phyloP scores from a whole-genome alignment of 2,329 filamentous ascomycete species.

The Fusarium mangiferae region DNA sequence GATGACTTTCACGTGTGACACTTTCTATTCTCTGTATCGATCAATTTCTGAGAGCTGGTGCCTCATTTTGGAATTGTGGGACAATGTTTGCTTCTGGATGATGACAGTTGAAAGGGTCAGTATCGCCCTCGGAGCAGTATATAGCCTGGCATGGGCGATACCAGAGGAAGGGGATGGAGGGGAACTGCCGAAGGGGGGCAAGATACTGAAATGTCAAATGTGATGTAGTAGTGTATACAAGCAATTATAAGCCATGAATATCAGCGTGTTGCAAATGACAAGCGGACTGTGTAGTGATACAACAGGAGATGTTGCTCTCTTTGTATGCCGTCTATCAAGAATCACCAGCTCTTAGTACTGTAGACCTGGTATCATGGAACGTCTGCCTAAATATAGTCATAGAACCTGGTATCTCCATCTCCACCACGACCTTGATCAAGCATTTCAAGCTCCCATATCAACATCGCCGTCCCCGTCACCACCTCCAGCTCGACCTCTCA shows the following conservation, averaged over 20 bases:
- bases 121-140: neutral
- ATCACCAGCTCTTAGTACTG: neutral
- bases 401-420: slow-evolving; percentile 16
- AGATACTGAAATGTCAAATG: slow-evolving; percentile 21
- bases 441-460: slow-evolving; percentile 52
- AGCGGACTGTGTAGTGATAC: neutral
- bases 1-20: neutral
- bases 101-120: neutral
- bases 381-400: neutral
- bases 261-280: neutral
- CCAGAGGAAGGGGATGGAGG: neutral
- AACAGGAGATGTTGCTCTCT: neutral
- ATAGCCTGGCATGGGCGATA: neutral
- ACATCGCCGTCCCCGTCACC: slow-evolving; percentile 52
- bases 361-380: slow-evolving; percentile 16
- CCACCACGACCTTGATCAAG: neutral
- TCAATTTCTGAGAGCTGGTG: slow-evolving; percentile 3
- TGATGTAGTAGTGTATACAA: slow-evolving; percentile 24
- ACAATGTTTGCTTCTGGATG: slow-evolving; percentile 17
- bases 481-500: slow-evolving; percentile 46
- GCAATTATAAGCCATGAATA: slow-evolving; percentile 11
- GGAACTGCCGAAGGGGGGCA: neutral
- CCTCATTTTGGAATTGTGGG: slow-evolving; percentile 28
- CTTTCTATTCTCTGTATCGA: slow-evolving; percentile 17
- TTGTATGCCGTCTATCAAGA: neutral